phyloP scores from a whole-genome alignment of 1,284 basidiomycete species.

The Rhodotorula sp. region DNA sequence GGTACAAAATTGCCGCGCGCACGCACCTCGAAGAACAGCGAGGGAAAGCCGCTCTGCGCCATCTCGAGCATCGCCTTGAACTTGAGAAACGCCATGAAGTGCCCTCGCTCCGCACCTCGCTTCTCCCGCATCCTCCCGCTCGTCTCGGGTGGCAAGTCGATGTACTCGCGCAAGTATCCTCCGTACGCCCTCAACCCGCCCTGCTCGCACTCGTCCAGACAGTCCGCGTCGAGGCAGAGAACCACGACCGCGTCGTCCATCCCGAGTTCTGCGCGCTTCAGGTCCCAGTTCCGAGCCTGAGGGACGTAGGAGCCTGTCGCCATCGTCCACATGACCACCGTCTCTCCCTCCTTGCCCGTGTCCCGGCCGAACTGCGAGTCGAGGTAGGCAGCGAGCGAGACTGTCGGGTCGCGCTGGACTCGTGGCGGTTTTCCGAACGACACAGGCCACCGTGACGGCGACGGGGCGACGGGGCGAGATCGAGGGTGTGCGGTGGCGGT shows the following conservation, averaged over 20 bases:
- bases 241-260: conserved; percentile 13
- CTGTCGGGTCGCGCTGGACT: conserved; percentile 4
- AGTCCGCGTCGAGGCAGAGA: conserved; percentile 7
- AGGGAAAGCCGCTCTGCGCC: conserved; percentile 2
- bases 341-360: too few relatives aligned
- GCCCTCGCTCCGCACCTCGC: background rate
- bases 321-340: conserved; percentile 8
- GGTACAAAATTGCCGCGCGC: too few relatives aligned
- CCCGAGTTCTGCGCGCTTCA: conserved; percentile 12
- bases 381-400: conserved; percentile 9
- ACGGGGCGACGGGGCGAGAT: background rate
- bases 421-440: background rate
- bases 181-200: conserved; percentile 4
- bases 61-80: conserved; percentile 13
- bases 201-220: conserved; percentile 9
- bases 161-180: background rate
- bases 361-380: background rate
- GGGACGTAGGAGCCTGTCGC: conserved; percentile 16
- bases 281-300: conserved; percentile 15
- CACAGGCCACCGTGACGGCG: background rate
- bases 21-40: conserved; percentile 10
- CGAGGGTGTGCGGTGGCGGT: background rate
- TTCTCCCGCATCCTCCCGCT: background rate
- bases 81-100: background rate
- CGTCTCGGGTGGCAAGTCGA: background rate